Evolutionary conservation across 495 filamentous ascomycete genomes (phyloP), one percentile per base, ranked within the genome.

Genomic region (Staphylotrichum tortipilum): DNA sequence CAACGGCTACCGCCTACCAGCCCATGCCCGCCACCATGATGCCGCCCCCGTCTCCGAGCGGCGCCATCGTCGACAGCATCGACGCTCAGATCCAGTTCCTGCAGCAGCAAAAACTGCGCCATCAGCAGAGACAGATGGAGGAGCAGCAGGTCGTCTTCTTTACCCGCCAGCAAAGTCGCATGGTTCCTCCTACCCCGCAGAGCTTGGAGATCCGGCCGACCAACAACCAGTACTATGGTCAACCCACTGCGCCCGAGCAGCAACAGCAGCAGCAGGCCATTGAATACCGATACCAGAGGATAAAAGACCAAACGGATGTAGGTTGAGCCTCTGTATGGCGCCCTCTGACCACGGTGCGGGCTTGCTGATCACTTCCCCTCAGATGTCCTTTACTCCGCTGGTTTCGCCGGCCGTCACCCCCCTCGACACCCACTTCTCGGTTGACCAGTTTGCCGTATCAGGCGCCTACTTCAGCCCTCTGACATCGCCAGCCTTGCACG

Each of bases 331-430:
- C 3, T 45, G 28, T 38, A 35, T 36, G 46, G 44, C 33, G 46
- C 23, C 31, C 35, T 31, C 23, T 37, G 46, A 44, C 7, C 9
- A 10, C 10, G 36, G 15, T 15, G 15, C 30, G 43, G 34, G 10
- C 14, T 44, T 50, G 47, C 62, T 70, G 60, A 75, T 64, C 53
- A 37, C 55, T 54, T 33, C 31, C 18, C n/a, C n/a, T n/a, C 57
- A 88, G 86, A 87, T 90, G 68, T 75, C 87, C 21, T 96, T 95
- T 66, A 98, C 92, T 7, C 92, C 92, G 8, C 79, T 98, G 24
- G 86, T 94, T 7, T 96, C 92, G 29, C 92, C 92, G 17, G 91
- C 89, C 3, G 91, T 96, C 58, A 95, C 91, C 9, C 91, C 92
- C 23, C 76, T 92, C 39, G 90, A 95, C 54, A 77, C 79, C 28